A percentile compares a stretch with the other conserved stretches of the same genome.
Evolutionary conservation across 371 early-diverging fungal genomes (phyloP).

Genomic region (Mucor mucedo): DNA sequence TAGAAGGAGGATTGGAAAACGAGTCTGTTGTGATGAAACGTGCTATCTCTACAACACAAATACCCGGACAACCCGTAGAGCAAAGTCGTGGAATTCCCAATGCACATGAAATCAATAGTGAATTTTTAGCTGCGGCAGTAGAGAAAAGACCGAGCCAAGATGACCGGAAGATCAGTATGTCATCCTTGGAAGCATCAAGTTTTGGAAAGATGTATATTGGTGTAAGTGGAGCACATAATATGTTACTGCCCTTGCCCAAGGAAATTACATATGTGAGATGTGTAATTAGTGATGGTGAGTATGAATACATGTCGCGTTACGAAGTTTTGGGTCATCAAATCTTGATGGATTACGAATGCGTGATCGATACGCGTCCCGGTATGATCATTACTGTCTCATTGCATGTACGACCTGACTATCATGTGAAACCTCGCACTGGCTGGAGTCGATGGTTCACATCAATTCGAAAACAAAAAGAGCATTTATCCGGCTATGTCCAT

Average conservation of each 20-base stretch:
- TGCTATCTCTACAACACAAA: neutral
- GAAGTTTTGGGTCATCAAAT: constrained; percentile 39
- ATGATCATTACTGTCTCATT: constrained; percentile 52
- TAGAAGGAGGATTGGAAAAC: neutral
- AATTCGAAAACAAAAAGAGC: constrained; percentile 41
- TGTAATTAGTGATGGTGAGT: constrained; percentile 45
- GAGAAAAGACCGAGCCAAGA: neutral
- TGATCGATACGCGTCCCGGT: constrained; percentile 44
- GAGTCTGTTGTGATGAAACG: constrained; percentile 9
- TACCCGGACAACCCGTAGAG: neutral
- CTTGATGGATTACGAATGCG: constrained; percentile 51
- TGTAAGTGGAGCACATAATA: constrained; percentile 38
- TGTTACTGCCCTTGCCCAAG: constrained; percentile 38
- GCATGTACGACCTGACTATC: constrained; percentile 53
- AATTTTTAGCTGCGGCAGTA: neutral
- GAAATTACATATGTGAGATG: constrained; percentile 46
- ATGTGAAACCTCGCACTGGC: constrained; percentile 44
- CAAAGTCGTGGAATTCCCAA: constrained; percentile 26
- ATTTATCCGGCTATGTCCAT: constrained; percentile 45
- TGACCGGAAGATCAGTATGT: constrained; percentile 13
- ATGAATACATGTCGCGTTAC: constrained; percentile 45
- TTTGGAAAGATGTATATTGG: constrained; percentile 43
- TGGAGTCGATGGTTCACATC: constrained; percentile 36
- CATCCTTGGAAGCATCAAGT: constrained; percentile 10
- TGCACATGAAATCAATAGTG: constrained; percentile 28